Base-by-base conservation (phyloP, 2,329 filamentous ascomycete genomes). In the Apiospora hydei region DNA sequence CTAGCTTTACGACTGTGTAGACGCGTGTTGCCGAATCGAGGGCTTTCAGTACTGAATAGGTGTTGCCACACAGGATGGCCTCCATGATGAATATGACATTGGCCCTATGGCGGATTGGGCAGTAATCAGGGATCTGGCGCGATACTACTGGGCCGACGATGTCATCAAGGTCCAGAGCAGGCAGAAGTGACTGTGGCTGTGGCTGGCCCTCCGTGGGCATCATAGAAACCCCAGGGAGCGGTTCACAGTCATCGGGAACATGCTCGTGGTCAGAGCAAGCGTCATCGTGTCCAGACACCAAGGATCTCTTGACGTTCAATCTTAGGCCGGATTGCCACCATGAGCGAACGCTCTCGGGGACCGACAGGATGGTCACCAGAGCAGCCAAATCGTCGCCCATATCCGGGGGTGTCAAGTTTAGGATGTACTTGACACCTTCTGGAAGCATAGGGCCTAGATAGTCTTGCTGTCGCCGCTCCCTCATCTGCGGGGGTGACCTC, bases 1-100 rank as follows among this genome's bases (percentile, higher is more conserved):
- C 88, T 11, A 93, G 80, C 3, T 87, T 88, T 46, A 89, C 88
- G n/a, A 93, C 84, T 0, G 91, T 93, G 86, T 90, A 93, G 49
- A 92, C 81, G 18, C 92, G 90, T 14, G 87, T 84, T 0, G 92
- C 91, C 0, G 91, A 93, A 79, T 93, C 88, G 18, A 94, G 79
- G 1, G 84, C 82, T 0, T 90, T 83, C 43, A 85, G 82, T 3
- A 86, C 83, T 2, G 87, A 87, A 34, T 14, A 16, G 6, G 30
- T 16, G 14, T 10, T 38, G 30, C 34, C 46, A 5, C 3, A 41
- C 74, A 89, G 84, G 53, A 93, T 86, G 14, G 87, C 84, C 75
- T 88, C 84, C 4, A 94, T 82, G 0, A 94, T 82, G 1, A 90
- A 86, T 66, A 93, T 85, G 46, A 96, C 89, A 26, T 87, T 88